Conservation (phyloP, 805 yeast genomes). For the Candida endomychidarum region DNA sequence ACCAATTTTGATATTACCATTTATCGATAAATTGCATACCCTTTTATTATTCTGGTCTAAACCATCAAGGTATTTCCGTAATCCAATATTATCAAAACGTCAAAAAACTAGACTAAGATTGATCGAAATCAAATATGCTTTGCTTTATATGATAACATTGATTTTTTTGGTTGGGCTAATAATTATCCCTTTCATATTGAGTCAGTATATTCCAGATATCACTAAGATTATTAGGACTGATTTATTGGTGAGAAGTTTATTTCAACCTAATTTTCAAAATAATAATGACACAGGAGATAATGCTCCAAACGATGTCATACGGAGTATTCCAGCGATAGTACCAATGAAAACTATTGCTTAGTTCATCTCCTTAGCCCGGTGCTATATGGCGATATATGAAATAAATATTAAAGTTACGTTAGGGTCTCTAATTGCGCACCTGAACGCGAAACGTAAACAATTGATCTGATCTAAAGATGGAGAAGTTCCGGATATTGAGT, state of each 20-base stretch:
- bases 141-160: constrained; percentile 45
- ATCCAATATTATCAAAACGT: constrained; percentile 41
- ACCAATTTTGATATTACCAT: constrained; percentile 46
- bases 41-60: constrained; percentile 51
- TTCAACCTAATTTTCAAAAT: constrained; percentile 61
- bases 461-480: background rate
- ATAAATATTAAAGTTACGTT: background rate
- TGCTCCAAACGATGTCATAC: constrained; percentile 49
- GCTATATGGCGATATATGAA: too few species aligned
- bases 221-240: constrained; percentile 7
- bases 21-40: constrained; percentile 49
- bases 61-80: constrained; percentile 35
- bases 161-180: constrained; percentile 40
- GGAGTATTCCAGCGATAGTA: constrained; percentile 27
- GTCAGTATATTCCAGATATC: constrained; percentile 12
- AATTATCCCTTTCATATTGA: constrained; percentile 46
- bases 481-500: constrained; percentile 7
- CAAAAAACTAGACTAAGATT: constrained; percentile 26
- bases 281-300: constrained; percentile 64
- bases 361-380: background rate
- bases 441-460: constrained; percentile 4
- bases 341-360: constrained; percentile 16
- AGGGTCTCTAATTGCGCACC: background rate
- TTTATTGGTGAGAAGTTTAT: constrained; percentile 23
- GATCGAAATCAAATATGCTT: constrained; percentile 43